Base-by-base conservation (phyloP, 2,329 filamentous ascomycete genomes). In the Ophiocordyceps robertsii region DNA sequence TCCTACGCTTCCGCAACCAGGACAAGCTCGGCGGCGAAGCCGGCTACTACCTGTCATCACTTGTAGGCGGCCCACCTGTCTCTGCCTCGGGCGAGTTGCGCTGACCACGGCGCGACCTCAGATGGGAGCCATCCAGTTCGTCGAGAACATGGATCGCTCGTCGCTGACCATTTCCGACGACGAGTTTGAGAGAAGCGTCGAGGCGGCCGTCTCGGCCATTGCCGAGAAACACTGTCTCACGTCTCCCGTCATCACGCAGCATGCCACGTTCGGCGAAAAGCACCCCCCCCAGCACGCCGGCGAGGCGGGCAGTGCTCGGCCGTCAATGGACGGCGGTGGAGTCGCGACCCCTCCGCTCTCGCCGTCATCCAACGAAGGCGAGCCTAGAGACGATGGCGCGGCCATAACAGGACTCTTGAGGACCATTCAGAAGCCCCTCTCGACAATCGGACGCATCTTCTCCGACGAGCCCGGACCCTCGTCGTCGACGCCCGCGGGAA, bases 11-110 rank as follows among this genome's bases (percentile, higher is more conserved):
- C 67, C 80, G 92, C 41, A 95, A 96, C 56, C 92, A 95, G 62
- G 92, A 98, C 42, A 96, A 96, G 60, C 77, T 98, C 1, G 85
- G 84, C 21, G 92, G 92, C n/a, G 92, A 98, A 67, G 90, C 92
- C 13, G 92, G 92, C 12, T 98, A 98, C 63, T 98, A 98, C 62
- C 76, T 98, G 43, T 96, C 90, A 29, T 96, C 92, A 8, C 66
- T 98, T 51, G 84, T 88, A 24, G 10, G 39, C 16, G 10, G 12
- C 10, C 12, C 4, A 29, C n/a, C 2, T n/a, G 12, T 16, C n/a
- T 13, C n/a, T 13, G 31, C 31, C 6, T 32, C 13, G 31, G 31
- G 31, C 2, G 7, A 32, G 19, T 32, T 32, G 12, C 30, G 30
- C 43, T 49, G 13, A 45, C 31, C 8, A 21, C 8, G 4, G 24